These are phyloP conservation scores for Trametes sanguinea DNA, from an alignment of 768 basidiomycete species.

Conservation along the genomic window DNA sequence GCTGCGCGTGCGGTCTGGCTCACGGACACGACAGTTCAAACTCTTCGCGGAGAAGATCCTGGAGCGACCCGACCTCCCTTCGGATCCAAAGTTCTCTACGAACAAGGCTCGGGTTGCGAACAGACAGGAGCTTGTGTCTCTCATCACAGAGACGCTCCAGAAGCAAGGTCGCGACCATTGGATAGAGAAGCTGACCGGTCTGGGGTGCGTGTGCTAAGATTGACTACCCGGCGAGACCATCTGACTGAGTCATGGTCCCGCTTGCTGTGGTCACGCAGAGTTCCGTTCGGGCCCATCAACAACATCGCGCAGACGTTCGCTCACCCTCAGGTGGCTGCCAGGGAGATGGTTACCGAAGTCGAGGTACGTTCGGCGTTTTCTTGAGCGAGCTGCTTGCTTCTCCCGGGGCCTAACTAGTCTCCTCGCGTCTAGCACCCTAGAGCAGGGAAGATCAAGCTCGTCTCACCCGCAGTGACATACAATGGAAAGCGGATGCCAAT, in stretches of 20 bases:
- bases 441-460: constrained; percentile 66
- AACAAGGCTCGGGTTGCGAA: constrained; percentile 79
- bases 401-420: no score
- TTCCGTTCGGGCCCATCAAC: constrained; percentile 92
- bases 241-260: not conserved
- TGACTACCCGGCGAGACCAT: not conserved
- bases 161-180: constrained; percentile 67
- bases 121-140: constrained; percentile 63
- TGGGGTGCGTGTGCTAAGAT: constrained; percentile 63
- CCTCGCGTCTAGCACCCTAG: constrained; percentile 34
- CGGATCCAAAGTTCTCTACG: constrained; percentile 65
- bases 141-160: constrained; percentile 65
- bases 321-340: constrained; percentile 83
- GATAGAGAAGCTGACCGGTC: constrained; percentile 72
- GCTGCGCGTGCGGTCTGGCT: not conserved
- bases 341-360: constrained; percentile 74
- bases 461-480: constrained; percentile 80
- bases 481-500: constrained; percentile 79
- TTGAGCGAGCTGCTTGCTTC: not conserved
- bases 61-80: constrained; percentile 55
- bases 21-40: constrained; percentile 54
- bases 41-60: constrained; percentile 67
- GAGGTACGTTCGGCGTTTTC: constrained; percentile 50
- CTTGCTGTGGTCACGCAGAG: constrained; percentile 39
- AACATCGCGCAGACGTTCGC: constrained; percentile 86